Evolutionary conservation across 1,284 basidiomycete genomes (phyloP).

Genomic region (Trichosporon sp.): DNA sequence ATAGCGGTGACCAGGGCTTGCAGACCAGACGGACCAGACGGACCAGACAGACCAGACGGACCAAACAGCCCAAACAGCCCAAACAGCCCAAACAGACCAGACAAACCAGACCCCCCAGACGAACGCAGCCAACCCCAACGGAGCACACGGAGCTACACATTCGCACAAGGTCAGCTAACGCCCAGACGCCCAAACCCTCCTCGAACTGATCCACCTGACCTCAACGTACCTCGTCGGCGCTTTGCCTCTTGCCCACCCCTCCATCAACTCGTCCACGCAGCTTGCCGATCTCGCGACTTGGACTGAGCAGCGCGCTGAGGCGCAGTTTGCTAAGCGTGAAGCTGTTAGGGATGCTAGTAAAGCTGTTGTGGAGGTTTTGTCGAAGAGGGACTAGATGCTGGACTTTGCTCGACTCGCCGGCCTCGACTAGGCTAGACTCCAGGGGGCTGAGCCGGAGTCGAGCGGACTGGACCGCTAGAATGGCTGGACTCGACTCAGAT

Average conservation of each 20-base stretch:
- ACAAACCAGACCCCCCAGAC: too few species aligned
- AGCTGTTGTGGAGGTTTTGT: slow-evolving; percentile 16
- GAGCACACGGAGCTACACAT: too few species aligned
- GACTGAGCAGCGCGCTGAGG: slow-evolving; percentile 16
- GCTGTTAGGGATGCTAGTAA: slow-evolving; percentile 11
- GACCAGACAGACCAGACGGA: too few species aligned
- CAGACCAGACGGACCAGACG: too few species aligned
- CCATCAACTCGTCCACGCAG: neutral
- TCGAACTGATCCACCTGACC: slow-evolving; percentile 17
- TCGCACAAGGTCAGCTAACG: neutral
- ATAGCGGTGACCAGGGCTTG: too few species aligned
- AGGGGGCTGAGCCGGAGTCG: too few species aligned
- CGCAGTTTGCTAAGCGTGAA: slow-evolving; percentile 18
- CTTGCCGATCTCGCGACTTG: slow-evolving; percentile 13
- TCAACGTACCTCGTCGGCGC: slow-evolving; percentile 19
- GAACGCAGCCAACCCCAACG: too few species aligned
- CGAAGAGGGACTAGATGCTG: neutral
- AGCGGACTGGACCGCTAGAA: too few species aligned
- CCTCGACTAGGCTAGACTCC: neutral
- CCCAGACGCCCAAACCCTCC: slow-evolving; percentile 19
- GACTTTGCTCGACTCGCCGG: neutral
- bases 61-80: too few species aligned
- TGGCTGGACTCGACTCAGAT: too few species aligned
- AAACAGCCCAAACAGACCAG: too few species aligned
- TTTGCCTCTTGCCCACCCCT: slow-evolving; percentile 9